Evolutionary conservation across 257 asterid species (phyloP), one percentile per base, ranked within the genome.

Genomic region (Lantana camara): DNA sequence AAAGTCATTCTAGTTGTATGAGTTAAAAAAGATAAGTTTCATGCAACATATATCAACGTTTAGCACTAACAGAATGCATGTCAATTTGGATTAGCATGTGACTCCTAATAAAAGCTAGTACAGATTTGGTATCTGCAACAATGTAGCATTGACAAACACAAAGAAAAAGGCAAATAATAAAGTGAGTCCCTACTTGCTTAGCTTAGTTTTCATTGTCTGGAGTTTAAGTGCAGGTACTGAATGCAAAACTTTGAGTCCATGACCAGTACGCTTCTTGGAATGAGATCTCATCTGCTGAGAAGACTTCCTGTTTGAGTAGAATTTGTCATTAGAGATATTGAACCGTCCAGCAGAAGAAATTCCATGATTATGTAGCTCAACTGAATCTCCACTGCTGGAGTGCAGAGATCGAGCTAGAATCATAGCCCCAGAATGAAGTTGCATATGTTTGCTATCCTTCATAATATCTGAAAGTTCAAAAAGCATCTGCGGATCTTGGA

Each of bases 401-500:
- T 78, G 83, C 21, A 73, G 57, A 45, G 90, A 68, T 57, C 93
- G 89, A 19, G 95, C 73, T 65, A 84, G 76, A 72, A 86, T 81
- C 99, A 94, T 90, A 42, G 99, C 97, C 70, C 96, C 95, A 3
- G 99, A 95, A 67, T 94, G 99, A 79, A 77, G 87, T 86, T 75
- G 80, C 59, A 83, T 81, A 48, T 84, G 80, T 60, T 82, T 72
- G 58, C 75, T 76, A 53, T 84, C 95, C 73, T 79, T 80, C 64
- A 68, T 70, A n/a, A n/a, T n/a, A 76, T 90, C 96, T 69, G 77
- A 70, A 66, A 94, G 79, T 74, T 94, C 97, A 64, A 94, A 94
- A 79, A 90, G 97, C 99, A 94, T 90, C 82, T 88, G 97, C 73
- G 86, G 90, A 75, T 94, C 99, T 72, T 82, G 96, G 70, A 94